phyloP scores from a whole-genome alignment of 2,329 filamentous ascomycete genomes.

The Drechslerella dactyloides region DNA sequence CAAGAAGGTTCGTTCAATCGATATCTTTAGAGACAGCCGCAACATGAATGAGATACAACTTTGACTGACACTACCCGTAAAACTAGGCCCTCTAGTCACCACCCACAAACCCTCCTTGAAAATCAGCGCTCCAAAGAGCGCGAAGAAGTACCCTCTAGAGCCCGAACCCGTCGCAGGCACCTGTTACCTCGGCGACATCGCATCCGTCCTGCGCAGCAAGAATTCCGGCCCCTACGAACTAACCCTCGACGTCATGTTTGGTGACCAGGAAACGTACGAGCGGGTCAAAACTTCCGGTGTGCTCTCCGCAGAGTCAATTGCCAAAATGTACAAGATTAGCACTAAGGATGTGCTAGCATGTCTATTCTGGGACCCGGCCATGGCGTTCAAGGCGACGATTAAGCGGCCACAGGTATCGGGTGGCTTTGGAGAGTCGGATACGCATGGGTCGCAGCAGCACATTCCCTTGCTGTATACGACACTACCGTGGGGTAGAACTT shows the following conservation, averaged over 20 bases:
- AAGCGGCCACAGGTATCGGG: constrained; percentile 57
- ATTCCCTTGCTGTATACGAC: constrained; percentile 56
- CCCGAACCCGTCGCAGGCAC: constrained; percentile 30
- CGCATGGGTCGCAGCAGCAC: constrained; percentile 59
- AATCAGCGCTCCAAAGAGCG: constrained; percentile 14
- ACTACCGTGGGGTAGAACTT: constrained; percentile 50
- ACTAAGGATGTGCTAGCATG: constrained; percentile 56
- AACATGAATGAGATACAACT: too few relatives aligned
- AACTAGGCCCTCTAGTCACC: constrained; percentile 13
- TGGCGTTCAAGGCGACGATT: constrained; percentile 63
- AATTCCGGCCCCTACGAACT: constrained; percentile 64
- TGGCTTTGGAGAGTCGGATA: constrained; percentile 58
- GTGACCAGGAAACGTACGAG: constrained; percentile 56
- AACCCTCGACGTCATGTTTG: constrained; percentile 64
- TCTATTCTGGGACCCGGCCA: constrained; percentile 61
- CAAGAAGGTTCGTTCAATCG: constrained; percentile 22
- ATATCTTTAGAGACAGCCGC: too few relatives aligned
- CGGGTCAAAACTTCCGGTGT: constrained; percentile 58
- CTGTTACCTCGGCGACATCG: constrained; percentile 57
- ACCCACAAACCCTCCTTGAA: neutral
- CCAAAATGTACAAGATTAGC: constrained; percentile 55
- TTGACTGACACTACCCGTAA: neutral
- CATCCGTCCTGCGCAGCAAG: constrained; percentile 62
- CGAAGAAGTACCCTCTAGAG: constrained; percentile 26
- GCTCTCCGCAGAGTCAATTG: constrained; percentile 55